These are phyloP conservation scores for Huntiella moniliformis DNA, from an alignment of 2,329 filamentous ascomycete genomes.

Conservation along the genomic window DNA sequence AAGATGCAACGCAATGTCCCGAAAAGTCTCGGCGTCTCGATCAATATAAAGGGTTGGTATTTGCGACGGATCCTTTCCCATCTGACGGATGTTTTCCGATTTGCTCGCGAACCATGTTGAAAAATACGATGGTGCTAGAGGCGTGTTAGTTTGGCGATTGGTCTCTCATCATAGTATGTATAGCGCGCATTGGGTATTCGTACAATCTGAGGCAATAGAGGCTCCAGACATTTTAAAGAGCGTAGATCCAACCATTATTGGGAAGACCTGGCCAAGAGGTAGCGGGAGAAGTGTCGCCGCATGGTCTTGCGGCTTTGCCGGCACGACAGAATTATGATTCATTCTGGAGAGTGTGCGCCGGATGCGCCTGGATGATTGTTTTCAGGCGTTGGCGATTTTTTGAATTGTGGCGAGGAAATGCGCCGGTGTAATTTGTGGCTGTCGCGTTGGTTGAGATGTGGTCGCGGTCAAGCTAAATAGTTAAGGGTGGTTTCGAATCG, in stretches of 20 bases:
- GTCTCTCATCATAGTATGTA: neutral
- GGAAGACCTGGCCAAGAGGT: conserved; percentile 54
- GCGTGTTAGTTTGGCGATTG: neutral
- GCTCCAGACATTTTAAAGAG: conserved; percentile 57
- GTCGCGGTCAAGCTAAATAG: no score
- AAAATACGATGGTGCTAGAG: conserved; percentile 78
- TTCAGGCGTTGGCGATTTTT: no score
- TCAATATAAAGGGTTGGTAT: conserved; percentile 86
- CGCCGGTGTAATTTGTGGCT: no score
- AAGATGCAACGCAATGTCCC: conserved; percentile 73
- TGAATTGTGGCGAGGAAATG: no score
- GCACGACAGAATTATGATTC: no score
- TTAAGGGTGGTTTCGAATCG: no score
- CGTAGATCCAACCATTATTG: conserved; percentile 54
- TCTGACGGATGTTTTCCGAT: conserved; percentile 42
- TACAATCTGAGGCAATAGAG: conserved; percentile 54
- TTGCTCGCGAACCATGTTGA: conserved; percentile 85
- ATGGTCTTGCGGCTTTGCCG: conserved; percentile 14
- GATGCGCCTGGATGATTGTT: no score
- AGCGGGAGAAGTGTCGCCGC: conserved; percentile 37
- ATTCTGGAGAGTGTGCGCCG: no score
- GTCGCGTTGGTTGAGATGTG: no score
- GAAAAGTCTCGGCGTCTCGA: conserved; percentile 74
- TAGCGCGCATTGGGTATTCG: neutral
- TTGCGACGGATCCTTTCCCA: conserved; percentile 23